These are phyloP conservation scores for Metarhizium robertsii DNA, from an alignment of 2,329 filamentous ascomycete species.

Conservation along the genomic window DNA sequence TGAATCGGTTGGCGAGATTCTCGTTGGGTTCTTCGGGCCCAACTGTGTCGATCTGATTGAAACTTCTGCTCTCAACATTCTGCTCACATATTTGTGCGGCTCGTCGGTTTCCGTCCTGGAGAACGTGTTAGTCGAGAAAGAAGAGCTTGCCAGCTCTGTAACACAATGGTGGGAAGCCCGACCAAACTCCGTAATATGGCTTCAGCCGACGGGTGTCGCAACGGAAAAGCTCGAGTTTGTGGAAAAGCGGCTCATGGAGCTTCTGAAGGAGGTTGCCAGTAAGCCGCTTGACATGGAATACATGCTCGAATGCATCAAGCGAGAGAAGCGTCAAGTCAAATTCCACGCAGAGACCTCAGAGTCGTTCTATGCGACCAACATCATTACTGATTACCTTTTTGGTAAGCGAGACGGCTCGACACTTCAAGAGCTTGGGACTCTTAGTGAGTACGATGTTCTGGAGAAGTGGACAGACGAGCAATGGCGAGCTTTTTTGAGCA, in stretches of 20 bases:
- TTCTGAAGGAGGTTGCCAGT: conserved; percentile 70
- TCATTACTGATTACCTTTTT: conserved; percentile 90
- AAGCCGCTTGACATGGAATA: conserved; percentile 86
- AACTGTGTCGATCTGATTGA: conserved; percentile 61
- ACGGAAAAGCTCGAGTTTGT: conserved; percentile 78
- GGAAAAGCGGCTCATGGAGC: conserved; percentile 74
- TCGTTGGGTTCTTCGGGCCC: conserved; percentile 81
- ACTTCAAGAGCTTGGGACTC: conserved; percentile 47
- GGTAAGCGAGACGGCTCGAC: conserved; percentile 77
- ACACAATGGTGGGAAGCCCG: conserved; percentile 70
- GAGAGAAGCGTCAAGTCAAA: conserved; percentile 73
- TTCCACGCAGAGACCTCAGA: conserved; percentile 75
- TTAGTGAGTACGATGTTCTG: conserved; percentile 57
- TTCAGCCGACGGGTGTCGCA: conserved; percentile 77
- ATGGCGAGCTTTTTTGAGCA: conserved; percentile 74
- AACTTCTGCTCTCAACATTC: conserved; percentile 65
- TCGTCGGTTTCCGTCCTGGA: conserved; percentile 90
- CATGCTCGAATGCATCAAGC: conserved; percentile 74
- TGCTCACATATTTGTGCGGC: conserved; percentile 80
- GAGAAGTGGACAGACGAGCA: conserved; percentile 73
- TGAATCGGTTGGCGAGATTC: conserved; percentile 82
- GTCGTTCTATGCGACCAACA: conserved; percentile 70
- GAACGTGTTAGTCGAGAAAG: conserved; percentile 85
- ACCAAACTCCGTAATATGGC: conserved; percentile 74
- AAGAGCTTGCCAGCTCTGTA: conserved; percentile 82